Base-by-base conservation (phyloP, 2,329 filamentous ascomycete species). In the Fusarium sp. region DNA sequence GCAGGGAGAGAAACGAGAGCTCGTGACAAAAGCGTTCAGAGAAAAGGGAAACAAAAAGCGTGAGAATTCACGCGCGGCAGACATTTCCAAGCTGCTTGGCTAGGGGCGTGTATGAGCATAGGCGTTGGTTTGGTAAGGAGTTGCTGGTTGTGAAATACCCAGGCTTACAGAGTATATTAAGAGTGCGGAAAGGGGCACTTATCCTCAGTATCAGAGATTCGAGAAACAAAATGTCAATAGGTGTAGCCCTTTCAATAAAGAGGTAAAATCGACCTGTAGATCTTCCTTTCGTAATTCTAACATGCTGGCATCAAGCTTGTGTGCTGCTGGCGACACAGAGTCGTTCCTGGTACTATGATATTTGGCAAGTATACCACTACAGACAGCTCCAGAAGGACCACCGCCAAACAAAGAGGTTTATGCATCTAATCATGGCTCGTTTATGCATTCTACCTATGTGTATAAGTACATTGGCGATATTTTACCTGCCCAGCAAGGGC, bases 11-110 rank as follows among this genome's bases (percentile, higher is more conserved):
- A 98, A 98, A 86, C 87, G 94, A 45, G 88, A 92, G 77, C 83
- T 97, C 57, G 94, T 96, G 81, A 89, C 87, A 41, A 89, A 93
- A 77, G 94, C 94, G 2, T 96, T 97, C 83, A 89, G 91, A 66
- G 95, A 97, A 83, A 93, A 92, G 65, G 67, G 88, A 69, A 80
- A 85, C 45, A 86, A 88, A 75, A 89, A 86, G 79, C 86, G 86
- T 35, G 89, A 89, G 75, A 88, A 87, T 65, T 89, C 89, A 20
- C 84, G 89, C 9, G 85, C 91, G 83, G 88, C 84, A 26, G 88
- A 90, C 78, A 83, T 90, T 55, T 70, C 84, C 66, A 88, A 86
- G 79, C 79, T 90, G 45, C 81, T 89, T 9, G 75, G 79, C 49
- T 84, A 75, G 35, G 28, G 14, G 36, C 7, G 22, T 41, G 15